phyloP scores from a whole-genome alignment of 2,329 filamentous ascomycete genomes.

The Trichoderma endophyticum region DNA sequence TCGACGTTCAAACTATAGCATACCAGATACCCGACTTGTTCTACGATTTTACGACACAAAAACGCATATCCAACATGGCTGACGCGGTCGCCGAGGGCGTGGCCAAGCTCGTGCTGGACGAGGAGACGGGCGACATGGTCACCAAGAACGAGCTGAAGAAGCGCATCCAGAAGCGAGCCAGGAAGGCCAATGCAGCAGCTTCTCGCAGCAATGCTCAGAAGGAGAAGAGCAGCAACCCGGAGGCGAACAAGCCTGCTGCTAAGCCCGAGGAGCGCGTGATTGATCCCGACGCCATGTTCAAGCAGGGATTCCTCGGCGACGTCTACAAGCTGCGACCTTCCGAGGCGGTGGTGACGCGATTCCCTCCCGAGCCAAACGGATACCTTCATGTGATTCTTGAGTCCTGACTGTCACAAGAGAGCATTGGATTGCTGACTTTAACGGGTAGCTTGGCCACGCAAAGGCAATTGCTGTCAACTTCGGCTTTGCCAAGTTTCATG shows the following conservation, averaged over 20 bases:
- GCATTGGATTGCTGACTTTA: neutral
- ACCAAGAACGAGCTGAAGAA: slow-evolving; percentile 64
- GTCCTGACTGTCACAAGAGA: neutral
- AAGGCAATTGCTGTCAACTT: slow-evolving; percentile 98
- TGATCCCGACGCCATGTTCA: slow-evolving; percentile 70
- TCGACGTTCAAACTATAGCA: no score
- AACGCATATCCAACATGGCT: neutral
- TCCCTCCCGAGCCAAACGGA: slow-evolving; percentile 87
- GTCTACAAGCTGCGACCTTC: slow-evolving; percentile 67
- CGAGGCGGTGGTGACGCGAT: slow-evolving; percentile 64
- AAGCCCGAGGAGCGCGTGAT: slow-evolving; percentile 40
- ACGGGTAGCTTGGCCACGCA: slow-evolving; percentile 70
- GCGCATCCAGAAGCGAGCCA: slow-evolving; percentile 54
- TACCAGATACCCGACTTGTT: neutral
- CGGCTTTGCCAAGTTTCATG: slow-evolving; percentile 83
- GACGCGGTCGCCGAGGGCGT: slow-evolving; percentile 15
- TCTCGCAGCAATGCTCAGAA: slow-evolving; percentile 37
- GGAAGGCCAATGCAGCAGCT: slow-evolving; percentile 47
- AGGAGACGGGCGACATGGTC: slow-evolving; percentile 64
- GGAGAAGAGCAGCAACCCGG: slow-evolving; percentile 23
- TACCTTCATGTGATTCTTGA: slow-evolving; percentile 61
- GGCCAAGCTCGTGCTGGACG: slow-evolving; percentile 58
- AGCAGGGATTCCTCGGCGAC: slow-evolving; percentile 70
- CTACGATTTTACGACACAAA: neutral
- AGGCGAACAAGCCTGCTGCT: slow-evolving; percentile 17